Percentiles rank a stretch among this genome's conserved stretches.
Evolutionary conservation across 306 rosid species (phyloP).

Genomic region (Cercis canadensis): DNA sequence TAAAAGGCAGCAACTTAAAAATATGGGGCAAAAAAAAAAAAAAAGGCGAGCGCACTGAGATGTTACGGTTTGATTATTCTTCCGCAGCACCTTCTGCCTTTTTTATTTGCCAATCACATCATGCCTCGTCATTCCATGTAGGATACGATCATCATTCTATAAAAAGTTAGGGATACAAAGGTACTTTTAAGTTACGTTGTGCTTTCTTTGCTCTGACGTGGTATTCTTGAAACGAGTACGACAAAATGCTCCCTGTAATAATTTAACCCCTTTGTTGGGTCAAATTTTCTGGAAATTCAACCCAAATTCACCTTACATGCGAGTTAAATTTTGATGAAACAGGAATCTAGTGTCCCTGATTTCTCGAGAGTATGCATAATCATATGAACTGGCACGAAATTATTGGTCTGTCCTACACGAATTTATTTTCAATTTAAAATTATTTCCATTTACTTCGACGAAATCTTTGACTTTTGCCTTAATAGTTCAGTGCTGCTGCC

Average conservation of each 20-base stretch:
- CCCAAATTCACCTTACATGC: conserved; percentile 67
- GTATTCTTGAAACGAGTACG: conserved; percentile 9
- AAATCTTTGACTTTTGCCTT: background rate
- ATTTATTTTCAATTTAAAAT: background rate
- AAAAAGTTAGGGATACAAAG: conserved; percentile 18
- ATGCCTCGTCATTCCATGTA: conserved; percentile 36
- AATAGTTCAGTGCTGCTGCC: background rate
- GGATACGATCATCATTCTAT: conserved; percentile 39
- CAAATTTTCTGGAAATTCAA: conserved; percentile 68
- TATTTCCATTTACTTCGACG: background rate
- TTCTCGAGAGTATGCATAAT: background rate
- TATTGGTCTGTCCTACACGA: background rate
- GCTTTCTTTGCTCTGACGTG: conserved; percentile 10
- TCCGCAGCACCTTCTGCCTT: conserved; percentile 19
- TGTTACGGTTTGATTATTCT: conserved; percentile 35
- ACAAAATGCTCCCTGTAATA: conserved; percentile 29
- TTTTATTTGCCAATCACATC: conserved; percentile 38
- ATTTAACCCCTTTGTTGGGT: conserved; percentile 38
- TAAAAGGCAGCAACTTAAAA: conserved; percentile 9
- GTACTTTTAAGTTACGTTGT: conserved; percentile 12
- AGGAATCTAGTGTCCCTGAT: conserved; percentile 22
- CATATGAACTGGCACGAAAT: background rate
- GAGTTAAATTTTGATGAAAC: conserved; percentile 29
- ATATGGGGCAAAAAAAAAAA: background rate
- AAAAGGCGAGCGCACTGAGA: conserved; percentile 60